Evolutionary conservation across 192 early-diverging fungal species (phyloP).

Genomic region (Tieghemiomyces parasiticus): DNA sequence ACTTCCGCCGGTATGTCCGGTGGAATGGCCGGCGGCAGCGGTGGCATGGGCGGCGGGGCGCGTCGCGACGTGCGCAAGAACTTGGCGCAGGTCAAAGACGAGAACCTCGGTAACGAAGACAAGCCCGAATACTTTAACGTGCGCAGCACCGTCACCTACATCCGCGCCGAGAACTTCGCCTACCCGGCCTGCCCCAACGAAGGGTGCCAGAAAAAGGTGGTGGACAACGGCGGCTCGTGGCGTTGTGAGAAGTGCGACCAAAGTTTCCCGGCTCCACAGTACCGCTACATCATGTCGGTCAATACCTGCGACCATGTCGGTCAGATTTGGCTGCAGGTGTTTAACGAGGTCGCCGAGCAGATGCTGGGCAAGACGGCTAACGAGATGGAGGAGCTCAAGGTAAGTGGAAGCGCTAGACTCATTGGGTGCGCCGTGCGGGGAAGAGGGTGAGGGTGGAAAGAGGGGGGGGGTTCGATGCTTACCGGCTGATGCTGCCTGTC

Average conservation of each 20-base stretch:
- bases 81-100: constrained; percentile 45
- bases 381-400: constrained; percentile 47
- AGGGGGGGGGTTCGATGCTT: no score
- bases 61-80: constrained; percentile 37
- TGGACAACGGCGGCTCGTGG: constrained; percentile 52
- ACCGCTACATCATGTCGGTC: constrained; percentile 68
- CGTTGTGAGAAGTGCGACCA: constrained; percentile 83
- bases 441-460: no score
- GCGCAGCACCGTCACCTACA: constrained; percentile 55
- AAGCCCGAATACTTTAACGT: constrained; percentile 63
- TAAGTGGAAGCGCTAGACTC: no score
- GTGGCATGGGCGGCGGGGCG: constrained; percentile 11
- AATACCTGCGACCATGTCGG: constrained; percentile 64
- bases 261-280: constrained; percentile 47
- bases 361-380: constrained; percentile 57
- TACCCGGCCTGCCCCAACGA: constrained; percentile 77
- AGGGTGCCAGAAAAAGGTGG: constrained; percentile 83
- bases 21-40: constrained; percentile 15
- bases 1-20: constrained; percentile 15
- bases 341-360: constrained; percentile 62
- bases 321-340: constrained; percentile 64
- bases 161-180: constrained; percentile 47
- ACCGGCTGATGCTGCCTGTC: no score
- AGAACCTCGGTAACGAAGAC: constrained; percentile 49
- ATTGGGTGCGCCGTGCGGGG: no score